Evolutionary conservation across 2,329 filamentous ascomycete genomes (phyloP), one percentile per base, ranked within the genome.

Genomic region (Thielaviopsis musarum): DNA sequence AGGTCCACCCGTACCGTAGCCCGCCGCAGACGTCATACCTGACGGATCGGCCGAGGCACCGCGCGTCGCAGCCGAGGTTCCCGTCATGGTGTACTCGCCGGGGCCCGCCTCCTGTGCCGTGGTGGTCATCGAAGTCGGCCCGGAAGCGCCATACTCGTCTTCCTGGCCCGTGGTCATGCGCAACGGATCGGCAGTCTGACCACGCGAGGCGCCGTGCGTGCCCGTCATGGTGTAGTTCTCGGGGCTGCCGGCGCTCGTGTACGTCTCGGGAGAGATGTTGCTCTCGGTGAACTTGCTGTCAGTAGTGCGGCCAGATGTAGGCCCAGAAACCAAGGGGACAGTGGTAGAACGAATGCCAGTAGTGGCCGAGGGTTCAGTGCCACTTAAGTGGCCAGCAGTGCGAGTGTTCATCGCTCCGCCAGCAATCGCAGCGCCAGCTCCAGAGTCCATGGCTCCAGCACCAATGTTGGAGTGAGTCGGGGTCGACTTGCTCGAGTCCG

Each of bases 281-380:
- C 49, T 28, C 41, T 41, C 38, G 38, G 17, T 30, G n/a, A 49
- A 49, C 45, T 55, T 55, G 26, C 53, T 55, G 28, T 52, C 49
- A 49, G 45, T 41, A 2, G 26, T 34, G 17, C 9, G n/a, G 52
- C 52, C 51, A 26, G 53, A 15, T 17, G n/a, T 17, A 13, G 53
- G 53, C 9, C 41, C 57, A 26, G 60, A 57, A 7, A 59, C 54
- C 30, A 17, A 22, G 19, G 60, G 60, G 26, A 62, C 56, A 51
- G 49, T 26, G 10, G 52, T 38, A 22, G 51, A 52, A n/a, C 60
- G 57, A 2, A 62, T 48, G 15, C 57, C 57, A 45, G 57, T 62
- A 10, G 60, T 59, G 6, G 57, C 54, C 13, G 41, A 59, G 38
- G 57, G 60, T 6, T 57, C 57, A 34, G 34, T 28, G 22, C 21